phyloP scores from a whole-genome alignment of 2,329 filamentous ascomycete genomes.

The Pseudogymnoascus sp. region DNA sequence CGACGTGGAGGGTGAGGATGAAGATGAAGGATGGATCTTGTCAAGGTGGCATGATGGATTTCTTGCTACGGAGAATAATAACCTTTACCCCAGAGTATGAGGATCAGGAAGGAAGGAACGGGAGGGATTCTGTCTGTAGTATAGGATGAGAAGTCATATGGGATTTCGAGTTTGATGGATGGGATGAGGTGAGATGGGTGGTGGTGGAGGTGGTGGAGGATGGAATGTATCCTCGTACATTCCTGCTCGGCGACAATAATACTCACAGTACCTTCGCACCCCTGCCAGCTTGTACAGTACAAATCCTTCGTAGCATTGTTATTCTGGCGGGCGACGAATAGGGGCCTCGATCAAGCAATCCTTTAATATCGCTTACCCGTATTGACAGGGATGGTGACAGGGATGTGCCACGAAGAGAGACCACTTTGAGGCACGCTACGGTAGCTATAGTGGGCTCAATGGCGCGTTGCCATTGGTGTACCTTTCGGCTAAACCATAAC shows the following conservation, averaged over 20 bases:
- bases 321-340: neutral
- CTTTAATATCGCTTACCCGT: slow-evolving; percentile 5
- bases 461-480: neutral
- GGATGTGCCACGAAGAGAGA: neutral
- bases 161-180: neutral
- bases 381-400: neutral
- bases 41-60: neutral
- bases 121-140: neutral
- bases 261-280: neutral
- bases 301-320: neutral
- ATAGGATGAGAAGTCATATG: neutral
- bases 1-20: neutral
- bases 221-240: no score
- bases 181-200: no score
- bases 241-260: neutral
- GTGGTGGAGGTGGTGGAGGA: no score
- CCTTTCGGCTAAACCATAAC: neutral
- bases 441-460: neutral
- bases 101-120: neutral
- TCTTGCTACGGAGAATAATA: neutral
- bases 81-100: neutral
- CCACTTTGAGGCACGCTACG: neutral
- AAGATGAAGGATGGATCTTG: neutral
- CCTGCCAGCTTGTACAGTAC: neutral
- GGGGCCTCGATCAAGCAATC: neutral